Evolutionary conservation across 1,284 basidiomycete genomes (phyloP).

Genomic region (Vanrija sp.): DNA sequence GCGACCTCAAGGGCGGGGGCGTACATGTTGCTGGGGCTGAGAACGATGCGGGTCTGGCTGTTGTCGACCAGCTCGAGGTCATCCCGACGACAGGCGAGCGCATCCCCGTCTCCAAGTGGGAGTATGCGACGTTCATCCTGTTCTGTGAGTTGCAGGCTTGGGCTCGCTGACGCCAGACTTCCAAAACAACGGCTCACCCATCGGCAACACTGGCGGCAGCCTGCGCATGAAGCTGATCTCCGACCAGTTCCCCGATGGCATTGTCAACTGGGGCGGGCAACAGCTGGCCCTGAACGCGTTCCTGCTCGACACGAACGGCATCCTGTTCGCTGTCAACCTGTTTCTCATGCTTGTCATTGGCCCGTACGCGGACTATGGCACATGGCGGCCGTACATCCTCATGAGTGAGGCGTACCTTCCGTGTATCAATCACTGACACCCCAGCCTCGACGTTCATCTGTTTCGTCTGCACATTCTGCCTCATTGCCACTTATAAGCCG

Average conservation of each 20-base stretch:
- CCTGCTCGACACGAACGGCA: constrained; percentile 18
- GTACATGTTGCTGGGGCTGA: no score
- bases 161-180: not conserved
- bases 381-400: constrained; percentile 18
- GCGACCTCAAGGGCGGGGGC: no score
- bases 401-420: constrained; percentile 7
- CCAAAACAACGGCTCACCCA: not conserved
- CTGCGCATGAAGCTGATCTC: constrained; percentile 2
- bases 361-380: constrained; percentile 20
- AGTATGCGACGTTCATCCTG: constrained; percentile 4
- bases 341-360: constrained; percentile 14
- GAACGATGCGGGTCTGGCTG: constrained; percentile 4
- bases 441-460: not conserved
- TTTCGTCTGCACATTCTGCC: constrained; percentile 4
- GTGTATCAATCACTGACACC: not conserved
- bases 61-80: constrained; percentile 3
- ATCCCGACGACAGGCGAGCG: constrained; percentile 8
- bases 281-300: constrained; percentile 9
- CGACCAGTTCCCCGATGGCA: constrained; percentile 1
- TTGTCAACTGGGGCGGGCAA: constrained; percentile 4
- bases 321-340: constrained; percentile 15
- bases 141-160: not conserved
- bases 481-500: constrained; percentile 8
- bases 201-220: not conserved
- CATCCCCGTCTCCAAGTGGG: constrained; percentile 3